phyloP scores from a whole-genome alignment of 2,329 filamentous ascomycete genomes.

The Phoma herbarum region DNA sequence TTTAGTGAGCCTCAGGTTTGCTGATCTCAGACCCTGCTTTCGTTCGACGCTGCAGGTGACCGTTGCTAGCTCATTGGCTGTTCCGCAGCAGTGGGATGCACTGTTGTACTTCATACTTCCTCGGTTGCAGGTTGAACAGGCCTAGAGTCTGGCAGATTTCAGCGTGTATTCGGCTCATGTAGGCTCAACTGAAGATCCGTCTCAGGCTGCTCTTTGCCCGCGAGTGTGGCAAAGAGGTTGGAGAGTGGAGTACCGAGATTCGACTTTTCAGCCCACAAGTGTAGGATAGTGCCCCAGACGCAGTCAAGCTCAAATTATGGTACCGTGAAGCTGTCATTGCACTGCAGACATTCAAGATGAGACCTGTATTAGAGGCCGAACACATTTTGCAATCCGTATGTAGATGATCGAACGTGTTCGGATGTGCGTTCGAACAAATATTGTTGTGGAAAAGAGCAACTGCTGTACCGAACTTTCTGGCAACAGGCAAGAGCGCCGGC shows the following conservation, averaged over 20 bases:
- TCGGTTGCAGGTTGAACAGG: not conserved
- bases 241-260: not conserved
- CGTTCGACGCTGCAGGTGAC: slow-evolving; percentile 21
- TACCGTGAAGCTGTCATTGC: not conserved
- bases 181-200: not conserved
- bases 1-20: slow-evolving; percentile 15
- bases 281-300: too few relatives aligned
- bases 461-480: not conserved
- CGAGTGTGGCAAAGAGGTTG: not conserved
- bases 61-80: slow-evolving; percentile 14
- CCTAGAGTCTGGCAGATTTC: not conserved
- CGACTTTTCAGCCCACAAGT: not conserved
- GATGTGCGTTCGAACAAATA: not conserved
- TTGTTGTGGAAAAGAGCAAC: not conserved
- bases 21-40: slow-evolving; percentile 18
- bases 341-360: not conserved
- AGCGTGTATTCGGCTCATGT: not conserved
- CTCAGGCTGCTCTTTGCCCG: not conserved
- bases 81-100: not conserved
- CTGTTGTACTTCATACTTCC: slow-evolving; percentile 3
- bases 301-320: not conserved
- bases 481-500: not conserved
- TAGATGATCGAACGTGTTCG: not conserved
- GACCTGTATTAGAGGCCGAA: not conserved
- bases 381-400: not conserved